A percentile compares a stretch with the other conserved stretches of the same genome.
Conservation (phyloP, 1,139 yeast species). For the Wickerhamiella pararugosa region DNA sequence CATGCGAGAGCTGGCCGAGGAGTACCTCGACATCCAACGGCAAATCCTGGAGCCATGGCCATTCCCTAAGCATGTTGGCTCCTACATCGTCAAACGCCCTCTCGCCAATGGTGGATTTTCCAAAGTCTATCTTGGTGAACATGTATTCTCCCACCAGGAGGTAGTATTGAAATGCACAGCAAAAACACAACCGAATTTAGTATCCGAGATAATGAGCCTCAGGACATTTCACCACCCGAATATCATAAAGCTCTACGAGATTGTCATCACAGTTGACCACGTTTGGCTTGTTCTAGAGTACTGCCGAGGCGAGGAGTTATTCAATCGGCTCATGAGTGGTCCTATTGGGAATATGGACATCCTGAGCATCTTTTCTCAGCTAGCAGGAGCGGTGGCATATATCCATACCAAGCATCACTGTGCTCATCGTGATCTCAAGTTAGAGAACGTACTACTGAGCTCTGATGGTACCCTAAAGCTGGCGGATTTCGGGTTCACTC, state of each 20-base stretch:
- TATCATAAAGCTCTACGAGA: constrained; percentile 74
- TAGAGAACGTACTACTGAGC: constrained; percentile 72
- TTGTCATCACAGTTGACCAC: constrained; percentile 60
- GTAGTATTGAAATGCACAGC: constrained; percentile 71
- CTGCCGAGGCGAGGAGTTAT: constrained; percentile 80
- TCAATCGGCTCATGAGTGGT: constrained; percentile 45
- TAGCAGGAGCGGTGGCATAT: constrained; percentile 68
- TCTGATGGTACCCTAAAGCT: constrained; percentile 55
- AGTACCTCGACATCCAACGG: constrained; percentile 8
- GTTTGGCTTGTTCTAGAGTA: constrained; percentile 86
- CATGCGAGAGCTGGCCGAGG: constrained; percentile 3
- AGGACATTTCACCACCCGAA: constrained; percentile 72
- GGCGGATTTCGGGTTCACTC: constrained; percentile 87
- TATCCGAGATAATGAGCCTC: constrained; percentile 81
- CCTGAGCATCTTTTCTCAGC: constrained; percentile 41
- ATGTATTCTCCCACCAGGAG: constrained; percentile 51
- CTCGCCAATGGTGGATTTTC: constrained; percentile 87
- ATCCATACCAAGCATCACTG: constrained; percentile 61
- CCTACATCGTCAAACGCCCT: constrained; percentile 51
- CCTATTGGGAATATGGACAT: constrained; percentile 1
- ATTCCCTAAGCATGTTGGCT: constrained; percentile 39
- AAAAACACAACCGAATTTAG: constrained; percentile 76
- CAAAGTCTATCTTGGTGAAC: constrained; percentile 72
- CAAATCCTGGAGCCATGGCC: constrained; percentile 7
- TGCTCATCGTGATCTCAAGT: constrained; percentile 78